phyloP scores from a whole-genome alignment of 306 rosid species.

The Alnus rubra region DNA sequence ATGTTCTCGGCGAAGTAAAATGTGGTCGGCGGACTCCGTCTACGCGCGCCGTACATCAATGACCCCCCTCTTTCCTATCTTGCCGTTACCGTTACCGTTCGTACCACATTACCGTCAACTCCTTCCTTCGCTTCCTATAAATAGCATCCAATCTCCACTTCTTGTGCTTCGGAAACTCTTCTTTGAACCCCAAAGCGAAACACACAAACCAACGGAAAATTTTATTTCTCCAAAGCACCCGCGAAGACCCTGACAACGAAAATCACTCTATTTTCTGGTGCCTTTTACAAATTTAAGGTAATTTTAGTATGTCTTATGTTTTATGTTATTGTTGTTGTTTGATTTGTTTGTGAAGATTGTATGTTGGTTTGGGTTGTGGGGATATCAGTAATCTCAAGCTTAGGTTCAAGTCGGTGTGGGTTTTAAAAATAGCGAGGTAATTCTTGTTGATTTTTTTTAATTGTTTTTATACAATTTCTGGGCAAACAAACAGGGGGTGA shows the following conservation, averaged over 20 bases:
- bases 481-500: neutral
- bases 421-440: neutral
- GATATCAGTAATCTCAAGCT: neutral
- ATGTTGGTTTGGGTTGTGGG: slow-evolving; percentile 9
- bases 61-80: neutral
- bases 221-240: neutral
- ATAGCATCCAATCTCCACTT: slow-evolving; percentile 7
- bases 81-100: slow-evolving; percentile 27
- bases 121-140: slow-evolving; percentile 21
- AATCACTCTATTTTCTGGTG: neutral
- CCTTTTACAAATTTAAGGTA: neutral
- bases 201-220: neutral
- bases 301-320: neutral
- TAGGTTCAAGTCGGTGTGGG: neutral
- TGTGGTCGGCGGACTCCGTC: slow-evolving; percentile 45
- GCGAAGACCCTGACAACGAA: neutral
- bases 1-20: slow-evolving; percentile 34
- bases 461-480: neutral
- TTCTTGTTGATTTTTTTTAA: neutral
- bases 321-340: neutral
- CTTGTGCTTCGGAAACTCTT: neutral
- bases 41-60: neutral
- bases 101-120: slow-evolving; percentile 13
- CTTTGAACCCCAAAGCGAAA: neutral
- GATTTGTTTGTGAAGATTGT: neutral